A percentile compares a stretch with the other conserved stretches of the same genome.
phyloP scores from a whole-genome alignment of 2,329 filamentous ascomycete genomes.

The Ophiostoma ips region DNA sequence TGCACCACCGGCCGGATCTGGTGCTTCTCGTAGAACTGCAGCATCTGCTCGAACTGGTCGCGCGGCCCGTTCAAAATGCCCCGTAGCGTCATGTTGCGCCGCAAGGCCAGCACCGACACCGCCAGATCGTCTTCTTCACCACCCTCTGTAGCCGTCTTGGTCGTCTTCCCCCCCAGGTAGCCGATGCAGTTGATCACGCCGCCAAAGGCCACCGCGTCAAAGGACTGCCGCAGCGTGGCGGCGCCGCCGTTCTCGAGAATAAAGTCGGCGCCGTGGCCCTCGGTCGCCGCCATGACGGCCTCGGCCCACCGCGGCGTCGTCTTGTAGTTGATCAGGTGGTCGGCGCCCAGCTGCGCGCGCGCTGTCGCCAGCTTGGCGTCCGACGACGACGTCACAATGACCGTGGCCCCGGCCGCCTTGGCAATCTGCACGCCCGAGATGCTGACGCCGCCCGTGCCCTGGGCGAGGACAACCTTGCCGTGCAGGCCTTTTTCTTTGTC shows the following conservation, averaged over 20 bases:
- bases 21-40: conserved; percentile 26
- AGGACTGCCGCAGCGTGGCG: conserved; percentile 35
- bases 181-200: conserved; percentile 39
- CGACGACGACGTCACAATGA: conserved; percentile 40
- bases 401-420: conserved; percentile 35
- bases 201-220: conserved; percentile 39
- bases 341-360: conserved; percentile 32
- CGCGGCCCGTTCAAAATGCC: conserved; percentile 48
- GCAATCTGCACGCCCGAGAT: conserved; percentile 40
- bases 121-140: conserved; percentile 27
- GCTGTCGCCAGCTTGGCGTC: conserved; percentile 36
- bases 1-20: conserved; percentile 29
- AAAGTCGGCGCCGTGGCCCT: conserved; percentile 33
- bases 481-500: too few relatives aligned
- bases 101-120: conserved; percentile 41
- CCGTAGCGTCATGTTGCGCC: conserved; percentile 32
- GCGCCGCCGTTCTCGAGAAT: conserved; percentile 43
- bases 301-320: conserved; percentile 38
- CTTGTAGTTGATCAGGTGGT: conserved; percentile 39
- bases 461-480: conserved; percentile 33
- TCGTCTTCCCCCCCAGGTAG: conserved; percentile 38
- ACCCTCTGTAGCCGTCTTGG: conserved; percentile 24
- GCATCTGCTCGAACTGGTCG: conserved; percentile 40
- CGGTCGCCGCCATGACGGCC: conserved; percentile 31
- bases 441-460: conserved; percentile 41